Evolutionary conservation across 2,329 filamentous ascomycete genomes (phyloP), one percentile per base, ranked within the genome.

Genomic region (Spiromastix sp.): DNA sequence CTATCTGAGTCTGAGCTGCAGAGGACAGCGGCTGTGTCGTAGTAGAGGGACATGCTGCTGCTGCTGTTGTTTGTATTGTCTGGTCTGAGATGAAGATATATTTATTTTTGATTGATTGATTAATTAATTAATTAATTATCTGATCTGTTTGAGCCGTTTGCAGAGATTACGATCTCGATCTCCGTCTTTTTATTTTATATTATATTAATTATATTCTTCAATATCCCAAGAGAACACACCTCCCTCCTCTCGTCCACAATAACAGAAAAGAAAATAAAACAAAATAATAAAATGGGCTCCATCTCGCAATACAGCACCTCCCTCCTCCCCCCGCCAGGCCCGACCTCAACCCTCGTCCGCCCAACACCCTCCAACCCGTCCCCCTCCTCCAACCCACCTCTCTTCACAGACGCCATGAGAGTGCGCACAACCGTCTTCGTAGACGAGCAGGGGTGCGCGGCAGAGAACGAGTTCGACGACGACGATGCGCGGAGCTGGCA

Each of bases 401-500:
- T 66, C 26, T 84, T 85, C 57, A 56, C 71, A 39, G 71, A 77
- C 43, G 72, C 72, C 43, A 72, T 77, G 65, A 55, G 57, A 10
- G 63, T 79, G 4, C 72, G 74, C 24, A 63, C 70, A 38, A 57
- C 60, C 25, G 74, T 78, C 43, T 78, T 72, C 45, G 63, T 73
- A 24, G 58, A 69, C 39, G 74, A 77, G 51, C 74, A 78, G 43
- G 56, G 62, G 15, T 66, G 73, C 18, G 60, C 66, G 0, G 57
- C 76, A 1, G 75, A 81, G 24, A 74, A 77, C 44, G 87, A 96
- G 57, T 71, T 85, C 45, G 89, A 95, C 63, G 63, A 69, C 1
- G 85, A 95, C 54, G 89, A 96, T 56, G 46, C 70, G 1, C 73
- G 83, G 22, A 79, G 77, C 46, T 89, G 79, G 61, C 86, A 95